Base-by-base conservation (phyloP, 73 alveolate species). In the Loxodes magnus region DNA sequence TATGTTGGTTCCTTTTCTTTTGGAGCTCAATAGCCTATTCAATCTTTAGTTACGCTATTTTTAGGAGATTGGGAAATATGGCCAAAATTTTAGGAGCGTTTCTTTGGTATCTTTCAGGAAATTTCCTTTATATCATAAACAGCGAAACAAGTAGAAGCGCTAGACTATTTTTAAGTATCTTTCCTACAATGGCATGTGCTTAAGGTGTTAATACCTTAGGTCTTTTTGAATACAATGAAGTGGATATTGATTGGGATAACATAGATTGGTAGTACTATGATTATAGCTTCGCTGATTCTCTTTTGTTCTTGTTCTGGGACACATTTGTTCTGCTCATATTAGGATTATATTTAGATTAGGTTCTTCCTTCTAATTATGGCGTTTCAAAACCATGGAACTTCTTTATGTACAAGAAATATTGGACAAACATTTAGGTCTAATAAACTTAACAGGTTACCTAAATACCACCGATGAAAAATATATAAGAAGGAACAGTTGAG, bases 341-440 rank as follows among this genome's bases (percentile, higher is more conserved):
- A 6, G 97, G 90, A 10, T 66, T 79, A 27, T 88, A 83, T 43
- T 46, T 88, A 9, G 88, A 86, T 51, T 58, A 78, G 48, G 74
- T 83, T 53, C 37, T 88, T 4, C 87, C 87, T 28, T 74, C 81
- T 57, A 76, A 88, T 44, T 80, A 69, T 70, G 97, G 97, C 2
- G 85, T 85, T 0, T 67, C 74, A 39, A 75, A 71, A 43, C 79
- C 74, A 37, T 65, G 81, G 64, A 53, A 86, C 64, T 88, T 83
- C 58, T 41, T 82, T 36, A 73, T 81, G 48, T 74, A 78, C 5
- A 46, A 57, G 14, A 62, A 53, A 2, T 74, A 38, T 63, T 77
- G 90, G 87, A 1, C 51, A 56, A 31, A 57, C 16, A 30, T 44
- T 26, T 21, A 21, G 42, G 54, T 51, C 27, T 14, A 46, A 62